Base-by-base conservation (phyloP, 371 early-diverging fungal genomes). In the Mortierella polycephala region DNA sequence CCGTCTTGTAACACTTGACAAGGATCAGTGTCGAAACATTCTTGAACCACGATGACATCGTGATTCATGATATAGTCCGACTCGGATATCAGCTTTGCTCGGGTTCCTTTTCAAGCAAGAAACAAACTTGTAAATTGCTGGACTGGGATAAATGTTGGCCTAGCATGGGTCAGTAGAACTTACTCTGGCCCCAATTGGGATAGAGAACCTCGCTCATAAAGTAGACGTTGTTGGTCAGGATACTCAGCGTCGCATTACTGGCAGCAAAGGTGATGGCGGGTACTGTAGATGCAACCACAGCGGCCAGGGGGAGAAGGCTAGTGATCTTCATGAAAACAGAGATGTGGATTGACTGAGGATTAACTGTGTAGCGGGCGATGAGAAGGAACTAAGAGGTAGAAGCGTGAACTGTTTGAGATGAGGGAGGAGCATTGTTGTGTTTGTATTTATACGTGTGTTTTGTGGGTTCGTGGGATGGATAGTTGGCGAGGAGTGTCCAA, bases 171-270 rank as follows among this genome's bases (percentile, higher is more conserved):
- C 9, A n/a, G 20, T 12, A 23, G 39, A 50, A 50, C 71, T 62
- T 71, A 76, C 79, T 47, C 46, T 77, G 79, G 47, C 73, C 79
- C 79, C 79, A 77, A 39, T 77, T 77, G 42, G 79, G 76, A 53
- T 76, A 77, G 20, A 72, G 57, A 18, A 40, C 52, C 49, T 68
- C 56, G 53, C 67, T 66, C 50, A 70, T 14, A 56, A 75, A 67
- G 52, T 75, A 75, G 57, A 75, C 66, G 18, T 75, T 75, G 67
- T 75, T 63, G 64, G 60, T 57, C 47, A 75, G n/a, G 47, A 77
- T 51, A 37, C 79, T 77, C 41, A 77, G n/a, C 23, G 76, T 76
- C 39, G 54, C 72, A 50, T 77, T 77, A 49, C 30, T 42, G 13
- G 67, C 67, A 23, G 68, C 65, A 12, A 50, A 18, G 23, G 65